These are phyloP conservation scores for Starmerella asiatica DNA, from an alignment of 805 yeast species.

Conservation along the genomic window DNA sequence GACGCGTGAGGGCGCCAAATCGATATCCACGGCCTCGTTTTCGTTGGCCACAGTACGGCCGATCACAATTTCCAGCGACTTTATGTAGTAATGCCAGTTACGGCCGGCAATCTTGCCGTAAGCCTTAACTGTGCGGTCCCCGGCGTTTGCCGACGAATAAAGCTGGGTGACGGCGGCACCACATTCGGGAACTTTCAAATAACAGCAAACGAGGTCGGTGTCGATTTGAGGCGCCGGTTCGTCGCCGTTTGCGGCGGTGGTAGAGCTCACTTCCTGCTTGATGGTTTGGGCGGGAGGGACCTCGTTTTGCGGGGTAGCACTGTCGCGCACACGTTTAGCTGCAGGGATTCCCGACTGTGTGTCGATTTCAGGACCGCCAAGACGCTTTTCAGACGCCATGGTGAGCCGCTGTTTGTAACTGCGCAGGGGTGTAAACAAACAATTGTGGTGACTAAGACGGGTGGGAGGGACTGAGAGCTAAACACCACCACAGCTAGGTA, in stretches of 20 bases:
- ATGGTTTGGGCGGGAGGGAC: not conserved
- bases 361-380: conserved; percentile 1
- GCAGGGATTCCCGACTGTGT: not conserved
- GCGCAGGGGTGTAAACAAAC: conserved; percentile 15
- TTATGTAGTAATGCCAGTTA: conserved; percentile 90
- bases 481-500: too few relatives aligned
- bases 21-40: conserved; percentile 46
- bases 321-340: conserved; percentile 2
- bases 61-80: conserved; percentile 55
- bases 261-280: not conserved
- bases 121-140: conserved; percentile 75
- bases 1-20: conserved; percentile 94
- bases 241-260: not conserved
- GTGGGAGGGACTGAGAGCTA: not conserved
- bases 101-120: conserved; percentile 90
- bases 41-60: conserved; percentile 62
- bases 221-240: conserved; percentile 9
- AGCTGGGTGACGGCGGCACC: conserved; percentile 64
- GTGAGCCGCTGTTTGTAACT: conserved; percentile 9
- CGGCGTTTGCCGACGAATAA: conserved; percentile 60
- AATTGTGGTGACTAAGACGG: conserved; percentile 11
- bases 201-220: conserved; percentile 41
- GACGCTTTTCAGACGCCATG: conserved; percentile 19
- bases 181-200: conserved; percentile 50
- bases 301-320: not conserved